phyloP scores from a whole-genome alignment of 345 rosid species.

The Stellera chamaejasme region DNA sequence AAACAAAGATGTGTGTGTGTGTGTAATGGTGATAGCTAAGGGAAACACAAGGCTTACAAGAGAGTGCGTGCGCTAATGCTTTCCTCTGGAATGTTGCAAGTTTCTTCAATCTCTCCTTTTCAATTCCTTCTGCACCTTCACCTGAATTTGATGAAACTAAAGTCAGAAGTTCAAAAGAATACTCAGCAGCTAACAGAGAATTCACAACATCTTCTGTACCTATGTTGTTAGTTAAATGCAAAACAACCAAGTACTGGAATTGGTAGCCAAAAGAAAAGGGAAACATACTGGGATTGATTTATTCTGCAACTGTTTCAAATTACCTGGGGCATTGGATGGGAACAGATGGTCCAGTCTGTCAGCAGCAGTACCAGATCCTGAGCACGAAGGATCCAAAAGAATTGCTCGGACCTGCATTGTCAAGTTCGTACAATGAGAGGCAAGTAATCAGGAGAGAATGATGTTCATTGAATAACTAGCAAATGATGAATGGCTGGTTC shows the following conservation, averaged over 20 bases:
- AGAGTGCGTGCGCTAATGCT: conserved; percentile 75
- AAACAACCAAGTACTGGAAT: not conserved
- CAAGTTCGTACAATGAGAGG: conserved; percentile 1
- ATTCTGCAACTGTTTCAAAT: not conserved
- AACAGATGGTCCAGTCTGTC: conserved; percentile 88
- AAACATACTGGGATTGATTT: not conserved
- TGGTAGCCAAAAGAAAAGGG: not conserved
- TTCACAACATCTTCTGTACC: too few relatives aligned
- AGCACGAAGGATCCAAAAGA: conserved; percentile 94
- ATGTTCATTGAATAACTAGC: too few relatives aligned
- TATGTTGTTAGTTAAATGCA: not conserved
- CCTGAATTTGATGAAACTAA: conserved; percentile 13
- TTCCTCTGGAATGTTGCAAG: conserved; percentile 81
- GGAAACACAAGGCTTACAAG: conserved; percentile 38
- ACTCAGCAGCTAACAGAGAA: not conserved
- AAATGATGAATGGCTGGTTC: too few relatives aligned
- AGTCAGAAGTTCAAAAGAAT: not conserved
- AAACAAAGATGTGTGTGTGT: too few relatives aligned
- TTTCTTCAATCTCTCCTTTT: conserved; percentile 52
- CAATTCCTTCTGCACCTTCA: conserved; percentile 17
- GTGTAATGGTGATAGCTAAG: too few relatives aligned
- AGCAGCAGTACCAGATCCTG: conserved; percentile 82
- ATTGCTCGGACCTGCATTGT: conserved; percentile 59
- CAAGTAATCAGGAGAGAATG: not conserved
- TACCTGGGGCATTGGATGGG: conserved; percentile 58